These are phyloP conservation scores for Boechera retrofracta DNA, from an alignment of 345 rosid genomes.

Conservation along the genomic window DNA sequence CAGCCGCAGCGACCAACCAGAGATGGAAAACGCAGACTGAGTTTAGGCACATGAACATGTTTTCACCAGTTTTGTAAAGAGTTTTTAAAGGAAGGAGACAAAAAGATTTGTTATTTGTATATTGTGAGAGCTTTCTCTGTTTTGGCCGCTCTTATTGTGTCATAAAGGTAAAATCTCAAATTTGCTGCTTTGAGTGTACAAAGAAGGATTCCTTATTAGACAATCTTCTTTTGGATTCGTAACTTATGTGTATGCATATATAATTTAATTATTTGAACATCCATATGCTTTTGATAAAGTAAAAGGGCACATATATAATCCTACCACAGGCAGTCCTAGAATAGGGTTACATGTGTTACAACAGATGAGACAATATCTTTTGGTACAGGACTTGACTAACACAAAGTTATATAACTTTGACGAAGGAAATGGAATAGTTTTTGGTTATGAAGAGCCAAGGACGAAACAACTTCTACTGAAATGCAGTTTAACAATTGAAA, in stretches of 20 bases:
- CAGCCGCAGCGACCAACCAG: conserved; percentile 46
- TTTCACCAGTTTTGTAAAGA: conserved; percentile 30
- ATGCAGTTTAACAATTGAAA: too few species aligned
- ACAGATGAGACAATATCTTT: too few species aligned
- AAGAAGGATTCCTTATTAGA: conserved; percentile 4
- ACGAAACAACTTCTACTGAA: too few species aligned
- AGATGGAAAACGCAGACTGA: conserved; percentile 63
- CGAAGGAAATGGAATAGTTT: too few species aligned
- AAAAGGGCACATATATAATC: too few species aligned
- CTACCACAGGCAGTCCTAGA: too few species aligned
- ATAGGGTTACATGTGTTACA: too few species aligned
- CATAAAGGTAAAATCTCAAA: background rate
- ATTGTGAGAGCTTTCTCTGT: conserved; percentile 25
- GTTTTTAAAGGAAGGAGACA: conserved; percentile 7
- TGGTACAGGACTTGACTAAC: too few species aligned
- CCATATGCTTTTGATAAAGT: too few species aligned
- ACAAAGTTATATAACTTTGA: too few species aligned
- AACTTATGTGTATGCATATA: background rate
- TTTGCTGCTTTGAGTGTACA: conserved; percentile 23
- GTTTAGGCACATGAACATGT: conserved; percentile 54
- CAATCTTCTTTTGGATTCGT: conserved; percentile 16
- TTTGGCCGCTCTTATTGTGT: conserved; percentile 20
- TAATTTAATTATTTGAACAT: background rate
- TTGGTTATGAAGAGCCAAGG: too few species aligned
- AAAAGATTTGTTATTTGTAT: conserved; percentile 21